Evolutionary conservation across 108 stramenopile genomes (phyloP), one percentile per base, ranked within the genome.

Genomic region (Skeletonema menzelii): DNA sequence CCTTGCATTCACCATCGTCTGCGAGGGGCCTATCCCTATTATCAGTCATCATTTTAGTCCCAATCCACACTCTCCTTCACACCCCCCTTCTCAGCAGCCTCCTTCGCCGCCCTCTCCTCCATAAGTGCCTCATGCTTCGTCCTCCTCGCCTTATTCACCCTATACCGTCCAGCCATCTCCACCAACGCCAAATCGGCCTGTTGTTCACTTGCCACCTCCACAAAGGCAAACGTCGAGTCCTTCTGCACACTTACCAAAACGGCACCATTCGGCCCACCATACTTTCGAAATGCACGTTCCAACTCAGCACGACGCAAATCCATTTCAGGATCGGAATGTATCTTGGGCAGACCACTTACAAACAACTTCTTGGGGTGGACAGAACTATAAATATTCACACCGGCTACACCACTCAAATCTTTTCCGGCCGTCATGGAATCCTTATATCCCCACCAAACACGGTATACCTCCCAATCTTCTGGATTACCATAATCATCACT

Each of bases 401-500:
- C 91, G 4, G 85, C 70, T 46, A 92, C 65, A 11, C 65, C 65
- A 34, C 76, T 38, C 14, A 92, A 46, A 37, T 85, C 80, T 31
- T 59, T 69, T 27, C 64, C 67, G n/a, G 84, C 86, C 88, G 84
- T 84, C 88, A 92, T 87, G 55, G 63, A 58, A 17, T 69, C 59
- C 59, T 90, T 88, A 42, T 85, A 77, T 32, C 91, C 91, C 91
- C 91, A 92, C 91, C 91, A 92, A n/a, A 91, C 87, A 57, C 84
- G 82, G 77, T 88, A 91, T 27, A 92, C 87, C 6, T 60, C 79
- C 94, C 94, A 95, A 62, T 84, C 84, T 59, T 95, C 94, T 4
- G 85, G 88, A 42, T 71, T 87, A 6, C 77, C 79, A 59, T 90
- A 94, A 57, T 94, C 93, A 69, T 95, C 90, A 37, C 86, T 82